Evolutionary conservation across 2,329 filamentous ascomycete species (phyloP), one percentile per base, ranked within the genome.

Genomic region (Fusarium pilosicola): DNA sequence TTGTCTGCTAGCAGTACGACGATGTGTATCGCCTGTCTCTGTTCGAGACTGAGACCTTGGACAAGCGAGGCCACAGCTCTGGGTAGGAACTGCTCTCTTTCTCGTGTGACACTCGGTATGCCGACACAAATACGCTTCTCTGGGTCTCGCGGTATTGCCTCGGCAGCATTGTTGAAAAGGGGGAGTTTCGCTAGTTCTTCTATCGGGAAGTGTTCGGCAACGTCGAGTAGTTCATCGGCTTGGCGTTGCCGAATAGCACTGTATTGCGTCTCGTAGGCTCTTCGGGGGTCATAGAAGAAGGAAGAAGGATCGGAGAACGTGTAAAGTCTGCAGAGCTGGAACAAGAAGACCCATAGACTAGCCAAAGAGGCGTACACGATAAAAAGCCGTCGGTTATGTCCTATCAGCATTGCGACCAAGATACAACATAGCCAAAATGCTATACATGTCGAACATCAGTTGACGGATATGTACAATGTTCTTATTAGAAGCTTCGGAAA

Each of bases 1-100:
- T 73, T 62, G 46, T 82, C 80, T 7, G 80, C 80, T 12, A 82
- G 66, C 17, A 82, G 48, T 14, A 81, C 73, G 17, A 78, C 70
- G 1, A 82, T 36, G 39, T 80, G 74, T 14, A 82, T 56, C 13
- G 68, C 58, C 10, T 68, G 65, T 42, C 81, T 73, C 46, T 82
- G 77, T 26, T 77, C 70, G 3, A 72, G 52, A 14, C 68, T 75
- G 15, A 83, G 70, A 5, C 73, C 76, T 45, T 81, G 77, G 13
- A 79, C 70, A 3, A 82, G 66, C 2, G 81, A 81, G 1, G 77
- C 79, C n/a, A 80, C 44, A 0, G 79, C 76, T 22, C 68, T 66
- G 0, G 70, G 68, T 5, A 79, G 61, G 49, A 79, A 81, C 30
- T 79, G 71, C n/a, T 77, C 70, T 9, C 68, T 64, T 22, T 76